These are phyloP conservation scores for Paramyrothecium sp. DNA, from an alignment of 2,329 filamentous ascomycete genomes.

Conservation along the genomic window DNA sequence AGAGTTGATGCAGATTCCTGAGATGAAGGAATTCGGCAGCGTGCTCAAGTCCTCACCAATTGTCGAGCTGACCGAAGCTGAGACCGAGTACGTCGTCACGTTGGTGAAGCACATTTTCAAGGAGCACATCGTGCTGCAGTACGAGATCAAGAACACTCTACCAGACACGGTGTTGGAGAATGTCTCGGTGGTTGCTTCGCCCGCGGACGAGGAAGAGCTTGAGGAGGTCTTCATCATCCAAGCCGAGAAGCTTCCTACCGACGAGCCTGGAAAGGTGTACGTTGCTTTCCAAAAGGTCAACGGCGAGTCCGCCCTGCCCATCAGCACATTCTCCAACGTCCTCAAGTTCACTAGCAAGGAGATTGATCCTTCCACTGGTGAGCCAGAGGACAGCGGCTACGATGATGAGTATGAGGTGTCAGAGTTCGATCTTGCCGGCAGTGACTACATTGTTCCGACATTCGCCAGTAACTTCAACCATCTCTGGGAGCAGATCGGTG, in stretches of 20 bases:
- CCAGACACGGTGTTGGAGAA: slow-evolving; percentile 88
- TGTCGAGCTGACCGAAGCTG: slow-evolving; percentile 91
- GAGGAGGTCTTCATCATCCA: slow-evolving; percentile 95
- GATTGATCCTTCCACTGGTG: slow-evolving; percentile 89
- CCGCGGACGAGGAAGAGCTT: slow-evolving; percentile 76
- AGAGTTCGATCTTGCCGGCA: slow-evolving; percentile 85
- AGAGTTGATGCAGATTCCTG: slow-evolving; percentile 83
- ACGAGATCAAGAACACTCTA: slow-evolving; percentile 96
- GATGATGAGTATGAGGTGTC: slow-evolving; percentile 98
- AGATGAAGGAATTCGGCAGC: slow-evolving; percentile 84
- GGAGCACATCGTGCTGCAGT: slow-evolving; percentile 92
- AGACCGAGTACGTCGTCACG: slow-evolving; percentile 94
- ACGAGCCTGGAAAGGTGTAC: slow-evolving; percentile 90
- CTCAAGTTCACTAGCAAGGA: slow-evolving; percentile 98
- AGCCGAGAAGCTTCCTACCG: slow-evolving; percentile 75
- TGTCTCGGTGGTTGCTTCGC: slow-evolving; percentile 78
- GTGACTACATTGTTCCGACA: slow-evolving; percentile 90
- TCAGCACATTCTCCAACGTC: slow-evolving; percentile 82
- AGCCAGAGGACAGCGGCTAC: slow-evolving; percentile 89
- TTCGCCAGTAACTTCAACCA: slow-evolving; percentile 96
- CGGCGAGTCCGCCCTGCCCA: slow-evolving; percentile 74
- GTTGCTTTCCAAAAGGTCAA: slow-evolving; percentile 86
- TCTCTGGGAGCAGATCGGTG: slow-evolving; percentile 90
- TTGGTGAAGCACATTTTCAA: slow-evolving; percentile 98
- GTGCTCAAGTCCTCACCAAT: slow-evolving; percentile 87